Base-by-base conservation (phyloP, 75 land plant genomes). In the Cunninghamia lanceolata region DNA sequence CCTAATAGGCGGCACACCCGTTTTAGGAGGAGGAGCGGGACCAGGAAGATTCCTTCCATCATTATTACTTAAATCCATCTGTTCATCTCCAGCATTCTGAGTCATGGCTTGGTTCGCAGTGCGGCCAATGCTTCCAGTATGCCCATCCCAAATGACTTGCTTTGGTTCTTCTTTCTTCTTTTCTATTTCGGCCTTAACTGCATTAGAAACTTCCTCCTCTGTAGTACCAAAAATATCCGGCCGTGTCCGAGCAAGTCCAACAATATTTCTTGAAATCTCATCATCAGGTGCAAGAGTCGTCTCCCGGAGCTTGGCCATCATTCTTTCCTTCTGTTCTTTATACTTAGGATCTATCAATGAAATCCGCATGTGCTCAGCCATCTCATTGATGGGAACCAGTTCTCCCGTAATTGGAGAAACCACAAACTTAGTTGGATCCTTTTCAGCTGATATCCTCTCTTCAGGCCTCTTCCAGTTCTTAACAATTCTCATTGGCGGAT, bases 311-410 rank as follows among this genome's bases (percentile, higher is more conserved):
- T 98, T 98, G 21, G 99, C 99, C 93, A 96, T 94, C 99, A 98
- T 98, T 81, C 99, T 90, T 75, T 98, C 99, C 88, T 98, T 98
- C 85, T 98, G 99, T 88, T 98, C 99, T 91, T 98, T 98, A 92
- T 96, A 98, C 84, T 98, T 98, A 40, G 99, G 99, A 88, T 98
- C 99, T 43, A 98, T 98, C 9, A 98, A 91, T 30, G 99, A 96
- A 85, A 98, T 96, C n/a, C 99, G 92, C 97, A 98, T 96, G 86
- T 98, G 99, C 85, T 98, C 99, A n/a, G 97, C 98, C 98, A 96
- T 96, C 92, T 98, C 99, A 85, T 88, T 95, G 45, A 96, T 92
- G 1, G 97, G 99, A 85, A 98, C 94, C 36, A 95, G 86, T 88
- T 98, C 99, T 2, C 91, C 91, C 13, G 99, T 98, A 63, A 98